These are phyloP conservation scores for Bipolaris oryzae DNA, from an alignment of 2,329 filamentous ascomycete genomes.

Conservation along the genomic window DNA sequence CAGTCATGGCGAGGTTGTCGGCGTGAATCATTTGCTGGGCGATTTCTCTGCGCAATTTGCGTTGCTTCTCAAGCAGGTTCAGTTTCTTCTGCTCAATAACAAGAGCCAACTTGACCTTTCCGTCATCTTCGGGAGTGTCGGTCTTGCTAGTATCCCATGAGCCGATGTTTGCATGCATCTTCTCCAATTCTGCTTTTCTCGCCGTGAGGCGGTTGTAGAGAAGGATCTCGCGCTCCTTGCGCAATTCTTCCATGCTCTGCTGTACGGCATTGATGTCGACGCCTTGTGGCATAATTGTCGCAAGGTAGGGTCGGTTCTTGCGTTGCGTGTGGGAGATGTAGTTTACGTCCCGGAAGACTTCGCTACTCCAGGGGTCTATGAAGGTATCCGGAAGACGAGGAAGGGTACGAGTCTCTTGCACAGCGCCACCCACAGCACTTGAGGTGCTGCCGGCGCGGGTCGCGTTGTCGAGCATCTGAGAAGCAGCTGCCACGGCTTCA, in stretches of 20 bases:
- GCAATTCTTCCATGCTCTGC: slow-evolving; percentile 59
- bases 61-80: slow-evolving; percentile 85
- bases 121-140: slow-evolving; percentile 73
- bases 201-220: slow-evolving; percentile 89
- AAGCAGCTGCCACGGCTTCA: slow-evolving; percentile 51
- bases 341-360: slow-evolving; percentile 66
- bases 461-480: slow-evolving; percentile 60
- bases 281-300: slow-evolving; percentile 86
- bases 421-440: slow-evolving; percentile 50
- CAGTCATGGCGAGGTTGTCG: slow-evolving; percentile 96
- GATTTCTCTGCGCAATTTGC: slow-evolving; percentile 82
- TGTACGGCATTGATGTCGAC: slow-evolving; percentile 74
- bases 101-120: slow-evolving; percentile 80
- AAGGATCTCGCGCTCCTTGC: slow-evolving; percentile 84
- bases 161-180: slow-evolving; percentile 81
- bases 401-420: slow-evolving; percentile 35
- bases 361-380: slow-evolving; percentile 44
- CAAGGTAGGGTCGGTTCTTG: slow-evolving; percentile 78
- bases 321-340: slow-evolving; percentile 80
- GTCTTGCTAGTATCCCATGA: slow-evolving; percentile 80
- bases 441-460: slow-evolving; percentile 48
- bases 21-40: slow-evolving; percentile 92
- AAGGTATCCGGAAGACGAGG: slow-evolving; percentile 62
- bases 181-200: slow-evolving; percentile 82
- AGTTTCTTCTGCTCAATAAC: slow-evolving; percentile 96